Evolutionary conservation across 352 stramenopile species (phyloP).

Genomic region (Globisporangium rhizosaccharum): DNA sequence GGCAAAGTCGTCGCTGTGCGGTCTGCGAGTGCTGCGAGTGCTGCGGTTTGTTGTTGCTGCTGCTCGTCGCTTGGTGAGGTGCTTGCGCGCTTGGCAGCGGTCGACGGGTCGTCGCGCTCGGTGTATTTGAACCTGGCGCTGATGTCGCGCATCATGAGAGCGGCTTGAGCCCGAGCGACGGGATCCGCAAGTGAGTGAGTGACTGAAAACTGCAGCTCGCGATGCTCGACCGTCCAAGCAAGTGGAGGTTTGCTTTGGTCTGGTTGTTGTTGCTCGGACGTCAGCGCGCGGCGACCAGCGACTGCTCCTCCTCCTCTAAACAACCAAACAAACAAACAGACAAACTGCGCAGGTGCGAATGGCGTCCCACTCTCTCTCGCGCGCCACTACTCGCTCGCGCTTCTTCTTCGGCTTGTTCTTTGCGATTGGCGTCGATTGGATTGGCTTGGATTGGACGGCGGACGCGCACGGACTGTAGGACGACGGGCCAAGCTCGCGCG

Average conservation of each 20-base stretch:
- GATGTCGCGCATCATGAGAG: slow-evolving; percentile 52
- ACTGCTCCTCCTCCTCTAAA: too few relatives aligned
- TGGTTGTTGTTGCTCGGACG: background rate
- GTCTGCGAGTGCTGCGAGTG: too few relatives aligned
- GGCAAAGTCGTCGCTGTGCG: background rate
- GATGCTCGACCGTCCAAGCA: too few relatives aligned
- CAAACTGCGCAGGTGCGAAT: background rate
- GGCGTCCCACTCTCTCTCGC: slow-evolving; percentile 8
- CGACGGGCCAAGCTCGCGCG: background rate
- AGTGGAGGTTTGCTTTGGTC: background rate
- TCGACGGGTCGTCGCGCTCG: slow-evolving; percentile 18
- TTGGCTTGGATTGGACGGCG: background rate
- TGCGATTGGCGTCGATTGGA: background rate
- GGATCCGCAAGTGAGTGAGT: slow-evolving; percentile 6
- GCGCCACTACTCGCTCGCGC: background rate
- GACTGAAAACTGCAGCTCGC: too few relatives aligned
- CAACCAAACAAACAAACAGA: background rate
- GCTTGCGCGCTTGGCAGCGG: slow-evolving; percentile 1
- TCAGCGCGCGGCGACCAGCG: too few relatives aligned
- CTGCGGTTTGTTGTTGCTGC: background rate
- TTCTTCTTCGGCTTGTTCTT: slow-evolving; percentile 1
- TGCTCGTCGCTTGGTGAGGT: background rate
- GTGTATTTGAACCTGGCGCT: slow-evolving; percentile 73
- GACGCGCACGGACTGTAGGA: background rate
- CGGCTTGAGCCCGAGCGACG: slow-evolving; percentile 6